Conservation (phyloP, 2,329 filamentous ascomycete species). For the Beauveria bassiana region DNA sequence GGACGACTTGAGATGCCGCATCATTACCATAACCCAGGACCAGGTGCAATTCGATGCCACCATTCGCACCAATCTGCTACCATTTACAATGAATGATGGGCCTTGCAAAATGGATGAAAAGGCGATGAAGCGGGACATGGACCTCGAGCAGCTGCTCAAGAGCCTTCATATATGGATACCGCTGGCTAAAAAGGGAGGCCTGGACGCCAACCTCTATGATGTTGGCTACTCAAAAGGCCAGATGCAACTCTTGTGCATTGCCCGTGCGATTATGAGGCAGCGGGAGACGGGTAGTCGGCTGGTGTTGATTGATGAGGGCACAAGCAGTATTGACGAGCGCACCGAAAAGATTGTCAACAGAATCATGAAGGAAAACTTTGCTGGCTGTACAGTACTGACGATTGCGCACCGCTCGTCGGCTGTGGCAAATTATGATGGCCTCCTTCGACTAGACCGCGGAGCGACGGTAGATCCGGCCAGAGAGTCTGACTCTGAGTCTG, state of each 20-base stretch:
- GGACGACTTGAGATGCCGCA: not conserved
- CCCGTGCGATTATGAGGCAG: not conserved
- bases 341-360: not conserved
- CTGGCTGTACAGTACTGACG: not conserved
- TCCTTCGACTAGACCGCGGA: no score
- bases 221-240: not conserved
- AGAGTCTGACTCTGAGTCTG: no score
- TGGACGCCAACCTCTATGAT: not conserved
- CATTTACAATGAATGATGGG: not conserved
- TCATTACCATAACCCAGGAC: conserved; percentile 17
- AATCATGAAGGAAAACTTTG: not conserved
- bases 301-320: no score
- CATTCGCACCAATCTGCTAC: not conserved
- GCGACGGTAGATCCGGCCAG: no score
- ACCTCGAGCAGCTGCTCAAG: not conserved
- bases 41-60: conserved; percentile 13
- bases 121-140: not conserved
- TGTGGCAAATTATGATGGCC: no score
- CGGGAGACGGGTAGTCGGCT: not conserved
- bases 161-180: not conserved
- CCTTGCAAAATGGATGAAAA: not conserved
- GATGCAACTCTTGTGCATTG: not conserved
- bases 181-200: not conserved
- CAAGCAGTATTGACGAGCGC: not conserved
- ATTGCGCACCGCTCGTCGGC: not conserved